Percentiles rank a stretch among this genome's conserved stretches.
These are phyloP conservation scores for Niebla homalea DNA, from an alignment of 495 filamentous ascomycete genomes.

Conservation along the genomic window DNA sequence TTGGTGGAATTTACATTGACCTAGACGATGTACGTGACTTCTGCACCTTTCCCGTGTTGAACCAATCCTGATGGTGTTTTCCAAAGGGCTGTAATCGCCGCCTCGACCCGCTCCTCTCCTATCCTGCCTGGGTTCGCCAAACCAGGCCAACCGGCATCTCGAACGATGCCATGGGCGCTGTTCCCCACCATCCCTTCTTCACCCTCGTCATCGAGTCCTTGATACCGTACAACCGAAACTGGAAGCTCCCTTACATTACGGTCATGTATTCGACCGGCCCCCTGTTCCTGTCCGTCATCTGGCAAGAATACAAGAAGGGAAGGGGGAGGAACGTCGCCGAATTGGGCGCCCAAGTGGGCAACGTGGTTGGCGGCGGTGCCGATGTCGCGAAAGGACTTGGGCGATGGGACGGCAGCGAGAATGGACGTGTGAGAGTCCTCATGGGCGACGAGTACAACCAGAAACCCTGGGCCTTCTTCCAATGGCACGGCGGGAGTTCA, in stretches of 20 bases:
- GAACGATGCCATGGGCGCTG: slow-evolving; percentile 77
- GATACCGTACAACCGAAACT: slow-evolving; percentile 57
- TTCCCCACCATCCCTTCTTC: slow-evolving; percentile 77
- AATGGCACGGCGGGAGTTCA: slow-evolving; percentile 56
- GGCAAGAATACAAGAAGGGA: slow-evolving; percentile 57
- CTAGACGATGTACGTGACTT: slow-evolving; percentile 59
- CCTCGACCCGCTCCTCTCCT: slow-evolving; percentile 67
- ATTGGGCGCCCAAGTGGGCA: slow-evolving; percentile 6
- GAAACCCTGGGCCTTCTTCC: slow-evolving; percentile 66
- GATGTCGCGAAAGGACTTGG: background rate
- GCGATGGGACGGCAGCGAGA: slow-evolving; percentile 21
- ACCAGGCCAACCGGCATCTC: slow-evolving; percentile 74
- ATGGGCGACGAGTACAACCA: slow-evolving; percentile 56
- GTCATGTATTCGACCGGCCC: slow-evolving; percentile 83
- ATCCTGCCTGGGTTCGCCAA: slow-evolving; percentile 70
- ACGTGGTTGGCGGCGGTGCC: slow-evolving; percentile 2
- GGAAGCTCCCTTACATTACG: slow-evolving; percentile 73
- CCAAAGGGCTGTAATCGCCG: slow-evolving; percentile 65
- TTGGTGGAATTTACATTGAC: slow-evolving; percentile 81
- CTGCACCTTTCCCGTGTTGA: background rate
- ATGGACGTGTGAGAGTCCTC: slow-evolving; percentile 33
- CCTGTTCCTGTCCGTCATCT: slow-evolving; percentile 70
- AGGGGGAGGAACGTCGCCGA: slow-evolving; percentile 1
- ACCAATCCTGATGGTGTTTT: background rate
- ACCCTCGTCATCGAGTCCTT: slow-evolving; percentile 55